Evolutionary conservation across 2,329 filamentous ascomycete genomes (phyloP).

Genomic region (Verticillium albo-atrum): DNA sequence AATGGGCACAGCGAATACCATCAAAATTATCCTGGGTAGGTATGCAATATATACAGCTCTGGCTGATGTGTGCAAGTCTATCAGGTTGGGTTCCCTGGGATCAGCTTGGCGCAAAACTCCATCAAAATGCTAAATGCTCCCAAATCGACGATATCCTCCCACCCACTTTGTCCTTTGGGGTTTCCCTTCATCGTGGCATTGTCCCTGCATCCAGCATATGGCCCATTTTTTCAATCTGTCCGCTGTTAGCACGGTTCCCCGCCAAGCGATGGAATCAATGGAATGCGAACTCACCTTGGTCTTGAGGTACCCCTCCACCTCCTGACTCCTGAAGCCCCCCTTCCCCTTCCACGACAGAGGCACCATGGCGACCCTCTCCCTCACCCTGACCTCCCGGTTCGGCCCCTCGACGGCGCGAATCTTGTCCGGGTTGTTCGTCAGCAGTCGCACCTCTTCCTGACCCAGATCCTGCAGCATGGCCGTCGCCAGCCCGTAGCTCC

Average conservation of each 20-base stretch:
- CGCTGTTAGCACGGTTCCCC: conserved; percentile 6
- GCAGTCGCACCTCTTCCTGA: conserved; percentile 68
- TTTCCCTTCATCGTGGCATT: conserved; percentile 5
- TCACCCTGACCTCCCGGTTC: conserved; percentile 80
- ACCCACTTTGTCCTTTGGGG: too few relatives aligned
- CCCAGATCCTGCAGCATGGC: conserved; percentile 89
- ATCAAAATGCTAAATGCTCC: neutral
- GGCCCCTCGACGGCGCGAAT: conserved; percentile 91
- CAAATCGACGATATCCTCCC: neutral
- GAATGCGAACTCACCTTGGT: conserved; percentile 68
- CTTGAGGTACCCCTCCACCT: conserved; percentile 89
- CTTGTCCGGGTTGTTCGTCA: conserved; percentile 98
- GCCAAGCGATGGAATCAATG: neutral
- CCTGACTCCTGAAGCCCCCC: conserved; percentile 77
- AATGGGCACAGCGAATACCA: neutral
- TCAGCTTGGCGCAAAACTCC: neutral
- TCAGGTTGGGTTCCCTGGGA: neutral
- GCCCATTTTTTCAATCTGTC: conserved; percentile 83
- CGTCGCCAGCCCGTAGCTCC: conserved; percentile 94
- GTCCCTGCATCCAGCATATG: conserved; percentile 63
- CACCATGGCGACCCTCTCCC: conserved; percentile 90
- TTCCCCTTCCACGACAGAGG: conserved; percentile 87
- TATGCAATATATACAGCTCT: neutral
- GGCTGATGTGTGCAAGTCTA: neutral
- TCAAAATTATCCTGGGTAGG: too few relatives aligned